Percentiles rank a stretch among this genome's conserved stretches.
phyloP scores from a whole-genome alignment of 345 rosid genomes.

The Gossypium mustelinum region DNA sequence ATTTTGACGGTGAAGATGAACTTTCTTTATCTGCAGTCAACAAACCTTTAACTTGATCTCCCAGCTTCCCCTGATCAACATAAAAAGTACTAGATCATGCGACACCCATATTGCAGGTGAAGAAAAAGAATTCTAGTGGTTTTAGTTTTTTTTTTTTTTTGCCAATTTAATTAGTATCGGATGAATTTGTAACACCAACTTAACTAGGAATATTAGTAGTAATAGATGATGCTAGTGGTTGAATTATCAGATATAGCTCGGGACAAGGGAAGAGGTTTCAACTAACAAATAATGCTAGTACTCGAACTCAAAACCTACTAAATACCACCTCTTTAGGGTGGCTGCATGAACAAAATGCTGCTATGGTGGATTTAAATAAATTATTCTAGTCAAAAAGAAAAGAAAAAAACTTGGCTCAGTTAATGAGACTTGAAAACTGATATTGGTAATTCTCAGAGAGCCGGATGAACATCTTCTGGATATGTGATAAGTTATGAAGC shows the following conservation, averaged over 20 bases:
- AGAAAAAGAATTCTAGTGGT: too few relatives aligned
- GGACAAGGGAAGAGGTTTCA: background rate
- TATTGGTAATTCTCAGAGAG: background rate
- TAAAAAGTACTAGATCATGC: background rate
- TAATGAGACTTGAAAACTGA: background rate
- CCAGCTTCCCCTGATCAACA: constrained; percentile 43
- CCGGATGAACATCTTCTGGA: background rate
- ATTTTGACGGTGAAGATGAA: constrained; percentile 30
- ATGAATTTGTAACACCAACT: too few relatives aligned
- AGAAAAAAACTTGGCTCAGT: too few relatives aligned
- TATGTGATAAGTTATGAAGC: background rate
- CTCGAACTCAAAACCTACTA: background rate
- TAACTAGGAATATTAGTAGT: too few relatives aligned
- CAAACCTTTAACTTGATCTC: constrained; percentile 42
- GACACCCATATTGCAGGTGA: too few relatives aligned
- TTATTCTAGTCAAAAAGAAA: too few relatives aligned
- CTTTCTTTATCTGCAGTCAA: constrained; percentile 30
- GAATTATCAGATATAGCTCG: background rate
- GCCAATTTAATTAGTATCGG: too few relatives aligned
- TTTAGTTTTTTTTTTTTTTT: too few relatives aligned
- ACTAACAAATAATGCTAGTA: too few relatives aligned
- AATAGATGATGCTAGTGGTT: too few relatives aligned
- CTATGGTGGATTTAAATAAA: too few relatives aligned
- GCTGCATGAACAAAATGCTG: background rate
- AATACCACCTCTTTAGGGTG: background rate